phyloP scores from a whole-genome alignment of 345 rosid species.

The Nephelium lappaceum region DNA sequence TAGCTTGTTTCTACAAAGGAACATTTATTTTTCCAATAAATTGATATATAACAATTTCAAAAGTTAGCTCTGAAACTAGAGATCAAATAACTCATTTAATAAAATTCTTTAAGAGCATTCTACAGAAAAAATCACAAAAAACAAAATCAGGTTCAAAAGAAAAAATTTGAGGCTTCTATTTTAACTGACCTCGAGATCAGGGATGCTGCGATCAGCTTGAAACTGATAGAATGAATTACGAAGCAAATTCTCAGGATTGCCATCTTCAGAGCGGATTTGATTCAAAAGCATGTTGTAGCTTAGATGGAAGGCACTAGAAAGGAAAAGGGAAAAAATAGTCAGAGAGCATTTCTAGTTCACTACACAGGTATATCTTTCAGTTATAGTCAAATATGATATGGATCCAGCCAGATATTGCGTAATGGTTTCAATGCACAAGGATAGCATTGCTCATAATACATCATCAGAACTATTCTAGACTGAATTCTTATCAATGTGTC shows the following conservation, averaged over 20 bases:
- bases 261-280: conserved; percentile 94
- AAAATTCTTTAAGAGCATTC: background rate
- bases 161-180: background rate
- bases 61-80: background rate
- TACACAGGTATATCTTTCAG: background rate
- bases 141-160: background rate
- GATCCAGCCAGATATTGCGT: background rate
- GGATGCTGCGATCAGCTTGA: conserved; percentile 93
- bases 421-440: background rate
- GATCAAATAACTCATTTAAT: background rate
- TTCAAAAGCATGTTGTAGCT: conserved; percentile 98
- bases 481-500: background rate
- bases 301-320: conserved; percentile 89
- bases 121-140: background rate
- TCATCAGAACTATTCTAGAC: background rate
- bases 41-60: conserved; percentile 11
- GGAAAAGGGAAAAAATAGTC: conserved; percentile 27
- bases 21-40: conserved; percentile 22
- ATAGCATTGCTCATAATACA: background rate
- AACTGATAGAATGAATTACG: conserved; percentile 97
- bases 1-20: conserved; percentile 70
- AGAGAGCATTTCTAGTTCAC: background rate
- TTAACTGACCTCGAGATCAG: conserved; percentile 76
- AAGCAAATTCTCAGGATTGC: conserved; percentile 93
- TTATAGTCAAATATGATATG: background rate